phyloP scores from a whole-genome alignment of 768 basidiomycete genomes.

The Trametes villosa region DNA sequence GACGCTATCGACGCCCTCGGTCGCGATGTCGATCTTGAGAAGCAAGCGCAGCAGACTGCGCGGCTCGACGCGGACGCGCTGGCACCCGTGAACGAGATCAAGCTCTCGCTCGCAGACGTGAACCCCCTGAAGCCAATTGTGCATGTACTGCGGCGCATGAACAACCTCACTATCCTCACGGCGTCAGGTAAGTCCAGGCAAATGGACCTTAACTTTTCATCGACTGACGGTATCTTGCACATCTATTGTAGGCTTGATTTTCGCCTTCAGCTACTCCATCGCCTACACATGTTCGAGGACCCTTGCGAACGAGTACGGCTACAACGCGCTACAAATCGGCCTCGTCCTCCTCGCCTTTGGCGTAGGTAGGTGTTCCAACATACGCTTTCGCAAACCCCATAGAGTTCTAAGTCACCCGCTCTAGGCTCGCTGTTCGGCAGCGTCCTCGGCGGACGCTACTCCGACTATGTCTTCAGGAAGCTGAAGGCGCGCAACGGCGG shows the following conservation, averaged over 20 bases:
- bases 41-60: conserved; percentile 31
- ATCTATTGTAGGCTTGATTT: conserved; percentile 57
- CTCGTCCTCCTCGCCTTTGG: conserved; percentile 79
- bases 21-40: conserved; percentile 21
- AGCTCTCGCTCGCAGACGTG: conserved; percentile 68
- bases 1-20: conserved; percentile 5
- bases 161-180: conserved; percentile 69
- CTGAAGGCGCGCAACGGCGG: conserved; percentile 52
- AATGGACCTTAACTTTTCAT: neutral
- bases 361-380: conserved; percentile 46
- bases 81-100: conserved; percentile 38
- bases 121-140: conserved; percentile 72
- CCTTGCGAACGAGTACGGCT: conserved; percentile 63
- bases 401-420: neutral
- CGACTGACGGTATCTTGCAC: neutral
- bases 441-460: conserved; percentile 61
- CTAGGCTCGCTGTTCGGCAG: conserved; percentile 56
- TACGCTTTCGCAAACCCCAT: neutral
- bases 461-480: conserved; percentile 51
- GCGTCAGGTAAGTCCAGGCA: conserved; percentile 57
- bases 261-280: conserved; percentile 71
- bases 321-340: conserved; percentile 72
- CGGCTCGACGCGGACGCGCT: neutral
- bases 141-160: conserved; percentile 58
- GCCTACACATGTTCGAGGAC: conserved; percentile 78